Evolutionary conservation across 805 yeast species (phyloP), one percentile per base, ranked within the genome.

Genomic region (Hanseniaspora occidentalis): DNA sequence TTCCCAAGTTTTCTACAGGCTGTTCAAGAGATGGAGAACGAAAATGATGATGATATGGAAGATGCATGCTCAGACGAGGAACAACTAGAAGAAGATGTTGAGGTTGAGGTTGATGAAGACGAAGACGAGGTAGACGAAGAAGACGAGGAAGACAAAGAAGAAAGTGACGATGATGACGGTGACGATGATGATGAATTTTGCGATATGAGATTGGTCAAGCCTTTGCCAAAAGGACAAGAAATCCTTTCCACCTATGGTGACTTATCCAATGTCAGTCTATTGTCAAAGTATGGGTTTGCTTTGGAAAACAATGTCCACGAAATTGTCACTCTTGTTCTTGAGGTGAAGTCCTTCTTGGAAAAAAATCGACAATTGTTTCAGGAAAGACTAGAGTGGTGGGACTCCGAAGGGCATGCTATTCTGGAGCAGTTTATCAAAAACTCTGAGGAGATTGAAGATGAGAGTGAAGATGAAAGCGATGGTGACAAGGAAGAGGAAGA

Each of bases 211-310:
- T 51, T 79, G 2, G 62, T 66, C 16, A 55, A 53, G 11, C 52
- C 58, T 1, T 72, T 83, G 1, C 38, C 50, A 1, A 53, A 60
- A 25, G 73, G 75, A 6, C 56, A 64, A 10, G 96, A 89, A 52
- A 52, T 89, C 11, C 83, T 77, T 64, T 86, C 84, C 59, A 77
- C 92, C 0, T 88, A 86, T 50, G 96, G 96, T 0, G 79, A 77
- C 21, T 64, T 79, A 31, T 60, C 78, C 13, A 84, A 83, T 48
- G 66, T 81, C 0, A 69, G 73, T 27, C 60, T 88, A 31, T 56
- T 86, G 11, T 74, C 86, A 11, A 69, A 83, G 42, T 88, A 86
- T 54, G 96, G 96, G 1, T 86, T 88, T 54, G 71, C 78, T 8
- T 63, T 71, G 27, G 61, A 65, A 38, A 61, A 62, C n/a, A 74